Percentiles rank a stretch among this genome's conserved stretches.
These are phyloP conservation scores for Vanderwaltozyma polyspora DNA, from an alignment of 805 yeast genomes.

Conservation along the genomic window DNA sequence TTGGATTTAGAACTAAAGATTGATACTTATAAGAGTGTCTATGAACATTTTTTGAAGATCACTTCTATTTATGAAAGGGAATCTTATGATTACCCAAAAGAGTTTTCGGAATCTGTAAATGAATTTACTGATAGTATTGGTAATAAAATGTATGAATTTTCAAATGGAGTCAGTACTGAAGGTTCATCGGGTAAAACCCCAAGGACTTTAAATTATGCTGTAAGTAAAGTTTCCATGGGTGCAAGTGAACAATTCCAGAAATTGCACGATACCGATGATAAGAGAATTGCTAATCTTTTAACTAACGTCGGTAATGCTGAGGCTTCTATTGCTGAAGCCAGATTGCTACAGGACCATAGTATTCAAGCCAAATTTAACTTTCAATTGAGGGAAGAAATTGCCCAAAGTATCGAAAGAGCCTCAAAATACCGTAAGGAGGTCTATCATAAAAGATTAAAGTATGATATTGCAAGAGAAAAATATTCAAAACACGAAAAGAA, in stretches of 20 bases:
- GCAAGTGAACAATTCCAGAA: constrained; percentile 22
- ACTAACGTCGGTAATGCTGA: constrained; percentile 58
- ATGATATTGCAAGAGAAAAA: constrained; percentile 67
- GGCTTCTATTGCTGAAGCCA: constrained; percentile 67
- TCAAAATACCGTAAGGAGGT: constrained; percentile 61
- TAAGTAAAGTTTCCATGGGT: constrained; percentile 57
- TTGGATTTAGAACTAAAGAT: constrained; percentile 58
- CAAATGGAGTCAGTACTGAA: constrained; percentile 24
- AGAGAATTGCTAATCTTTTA: constrained; percentile 40
- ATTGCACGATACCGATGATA: constrained; percentile 27
- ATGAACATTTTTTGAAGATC: constrained; percentile 42
- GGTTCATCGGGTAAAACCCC: constrained; percentile 36
- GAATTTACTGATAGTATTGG: constrained; percentile 58
- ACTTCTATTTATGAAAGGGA: constrained; percentile 52
- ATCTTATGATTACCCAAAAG: constrained; percentile 71
- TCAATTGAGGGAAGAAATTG: constrained; percentile 50
- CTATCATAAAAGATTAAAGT: constrained; percentile 62
- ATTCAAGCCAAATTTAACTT: constrained; percentile 59
- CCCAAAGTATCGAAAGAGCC: constrained; percentile 50
- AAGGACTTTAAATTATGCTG: constrained; percentile 69
- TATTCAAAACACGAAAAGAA: constrained; percentile 49
- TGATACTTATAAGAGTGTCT: constrained; percentile 59
- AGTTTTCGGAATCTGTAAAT: constrained; percentile 54
- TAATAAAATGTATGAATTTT: constrained; percentile 49
- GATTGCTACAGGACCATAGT: constrained; percentile 69